Evolutionary conservation across 192 early-diverging fungal species (phyloP).

Genomic region (Cetraspora pellucida): DNA sequence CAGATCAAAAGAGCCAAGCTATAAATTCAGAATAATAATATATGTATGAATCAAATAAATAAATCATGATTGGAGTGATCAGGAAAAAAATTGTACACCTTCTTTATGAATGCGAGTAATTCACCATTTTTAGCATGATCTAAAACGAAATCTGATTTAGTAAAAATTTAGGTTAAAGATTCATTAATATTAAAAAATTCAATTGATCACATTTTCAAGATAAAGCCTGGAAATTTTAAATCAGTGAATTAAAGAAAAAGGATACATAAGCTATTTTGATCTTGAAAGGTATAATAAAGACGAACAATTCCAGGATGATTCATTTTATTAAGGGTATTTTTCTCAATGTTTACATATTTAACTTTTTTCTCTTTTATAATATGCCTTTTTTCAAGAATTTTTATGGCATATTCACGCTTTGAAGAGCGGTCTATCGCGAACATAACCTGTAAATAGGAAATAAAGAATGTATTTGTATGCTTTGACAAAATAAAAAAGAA

Average conservation of each 20-base stretch:
- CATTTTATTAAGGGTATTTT: conserved; percentile 81
- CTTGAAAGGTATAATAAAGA: conserved; percentile 96
- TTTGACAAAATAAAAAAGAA: background rate
- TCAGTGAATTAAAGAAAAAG: background rate
- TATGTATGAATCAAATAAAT: conserved; percentile 4
- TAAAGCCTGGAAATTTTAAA: background rate
- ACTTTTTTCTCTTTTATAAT: conserved; percentile 96
- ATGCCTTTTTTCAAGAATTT: conserved; percentile 85
- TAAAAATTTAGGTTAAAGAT: conserved; percentile 6
- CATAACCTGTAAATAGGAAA: conserved; percentile 55
- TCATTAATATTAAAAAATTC: background rate
- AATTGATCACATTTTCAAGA: background rate
- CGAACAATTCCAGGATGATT: conserved; percentile 90
- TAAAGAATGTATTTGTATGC: background rate
- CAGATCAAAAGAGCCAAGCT: conserved; percentile 75
- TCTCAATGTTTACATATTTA: conserved; percentile 95
- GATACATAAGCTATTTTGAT: conserved; percentile 80
- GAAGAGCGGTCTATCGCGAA: conserved; percentile 74
- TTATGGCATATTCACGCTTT: conserved; percentile 79
- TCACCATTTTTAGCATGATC: conserved; percentile 92
- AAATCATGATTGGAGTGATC: background rate
- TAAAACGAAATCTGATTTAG: conserved; percentile 79
- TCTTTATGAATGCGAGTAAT: conserved; percentile 80
- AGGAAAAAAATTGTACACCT: conserved; percentile 43
- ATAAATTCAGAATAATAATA: conserved; percentile 32